Evolutionary conservation across 192 early-diverging fungal genomes (phyloP), one percentile per base, ranked within the genome.

Genomic region (Backusella tarrabulga): DNA sequence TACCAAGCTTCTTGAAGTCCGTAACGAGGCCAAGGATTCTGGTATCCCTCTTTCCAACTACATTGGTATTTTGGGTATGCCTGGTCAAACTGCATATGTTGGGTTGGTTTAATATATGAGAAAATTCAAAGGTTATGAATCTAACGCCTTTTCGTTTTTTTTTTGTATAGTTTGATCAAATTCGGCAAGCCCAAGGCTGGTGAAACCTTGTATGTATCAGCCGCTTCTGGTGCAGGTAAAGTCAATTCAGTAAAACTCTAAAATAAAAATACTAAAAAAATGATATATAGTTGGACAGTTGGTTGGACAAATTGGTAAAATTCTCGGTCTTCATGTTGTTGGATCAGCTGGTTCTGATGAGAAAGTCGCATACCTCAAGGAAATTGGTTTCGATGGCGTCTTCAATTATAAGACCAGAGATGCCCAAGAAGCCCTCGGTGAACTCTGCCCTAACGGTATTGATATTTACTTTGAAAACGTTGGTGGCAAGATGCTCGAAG

Each of bases 381-480:
- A 86, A 5, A 85, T 87, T 34, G 92, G 91, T 11, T 93, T 94
- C 66, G 94, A 97, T 80, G 92, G 83, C 5, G 96, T 87, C 19
- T 93, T 97, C 87, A 97, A 97, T 86, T 97, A 97, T 92, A 97
- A 96, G 80, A 95, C 90, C 4, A 86, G 83, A 19, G 85, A 84
- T 32, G 63, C 78, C 34, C 73, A 78, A 2, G 81, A 73, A 0
- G 88, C 87, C 23, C 89, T 97, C 17, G 83, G 75, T 63, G 79
- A 90, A 76, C 80, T 84, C 6, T 90, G 89, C 34, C 95, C 95
- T 38, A 81, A 93, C 14, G 95, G 96, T 67, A 88, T 97, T 72
- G 95, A 97, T 78, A 88, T 96, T n/a, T 96, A 96, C 79, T 95
- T 90, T 84, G 94, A 96, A 70, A 88, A 93, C 54, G 93, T 96